Evolutionary conservation across 2,329 filamentous ascomycete species (phyloP), one percentile per base, ranked within the genome.

Genomic region (Pseudocercospora vitis): DNA sequence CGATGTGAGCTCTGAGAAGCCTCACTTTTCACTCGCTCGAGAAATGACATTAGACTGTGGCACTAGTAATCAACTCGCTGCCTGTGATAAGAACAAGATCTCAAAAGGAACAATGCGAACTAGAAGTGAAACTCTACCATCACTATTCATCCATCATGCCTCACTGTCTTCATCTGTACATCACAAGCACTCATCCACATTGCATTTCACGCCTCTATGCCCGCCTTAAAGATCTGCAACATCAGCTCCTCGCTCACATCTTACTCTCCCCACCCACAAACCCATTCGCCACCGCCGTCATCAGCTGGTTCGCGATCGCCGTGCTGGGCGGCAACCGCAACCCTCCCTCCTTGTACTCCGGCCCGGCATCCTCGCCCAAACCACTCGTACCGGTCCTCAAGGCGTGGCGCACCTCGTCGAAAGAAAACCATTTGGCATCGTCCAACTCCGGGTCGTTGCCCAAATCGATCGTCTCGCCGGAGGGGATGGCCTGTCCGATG

Each of bases 391-490:
- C 87, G 7, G 81, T 75, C 52, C 74, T 73, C 68, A 97, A 72
- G 1, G 90, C 92, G 66, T 87, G 82, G 65, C 84, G 78, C 2
- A 96, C 83, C 72, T 96, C 91, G 1, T 90, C 89, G 28, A 95
- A 75, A 0, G 81, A 74, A 65, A 92, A 92, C 94, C 94, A 99
- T 70, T 84, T 87, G 2, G 94, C 94, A 71, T 88, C 83, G 68
- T 96, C 89, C 58, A 99, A 72, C 76, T 99, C 94, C 0, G 89
- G 89, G 69, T 99, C 94, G 70, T 97, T 88, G 11, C 88, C 85
- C 3, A 99, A 75, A 65, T 85, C 81, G 48, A 99, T 91, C 26
- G 73, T 81, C 78, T 99, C 94, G 21, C 89, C 89, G 6, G 64
- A 59, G 0, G 89, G 87, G 16, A 88, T 76, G 2, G 91, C 89